Evolutionary conservation across 2,329 filamentous ascomycete genomes (phyloP), one percentile per base, ranked within the genome.

Genomic region (Karstenula rhodostoma): DNA sequence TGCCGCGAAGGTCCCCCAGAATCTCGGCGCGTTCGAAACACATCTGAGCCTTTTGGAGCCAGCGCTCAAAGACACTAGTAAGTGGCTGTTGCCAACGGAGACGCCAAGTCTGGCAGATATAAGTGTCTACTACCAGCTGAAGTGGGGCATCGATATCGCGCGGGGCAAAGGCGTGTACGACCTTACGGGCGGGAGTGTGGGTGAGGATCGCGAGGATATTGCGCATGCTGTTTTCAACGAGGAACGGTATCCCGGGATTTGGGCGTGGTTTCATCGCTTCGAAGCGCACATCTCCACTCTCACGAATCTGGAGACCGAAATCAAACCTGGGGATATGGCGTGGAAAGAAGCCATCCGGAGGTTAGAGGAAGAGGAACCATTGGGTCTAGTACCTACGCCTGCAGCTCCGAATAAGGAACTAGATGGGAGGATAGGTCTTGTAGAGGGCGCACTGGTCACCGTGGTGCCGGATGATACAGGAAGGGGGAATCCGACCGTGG

Each of bases 401-500:
- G 70, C 66, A 33, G 59, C 62, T 1, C 46, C 66, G 43, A 69
- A 73, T 54, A 29, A 56, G 1, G 66, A 65, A 4, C 63, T 80
- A 12, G 74, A 78, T 62, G 49, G 49, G 15, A 65, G 71, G 59
- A 67, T 62, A 32, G 77, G 78, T 0, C 57, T 80, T 29, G 58
- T 57, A 12, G 63, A 66, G 17, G 78, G 78, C 0, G 69, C 57
- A 2, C 9, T 66, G 25, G 76, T 80, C 1, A 72, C 65, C 27
- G 68, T 81, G 1, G 72, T 68, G 25, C 79, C 79, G 1, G 78
- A 80, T 67, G 78, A 81, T 65, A 80, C 77, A 22, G 79, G 79
- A 0, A 70, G 73, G 43, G 73, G 67, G 47, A 71, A 78, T 67
- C 78, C 78, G 5, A 79, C 77, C 0, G 52, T 77, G 15, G 79